Percentiles rank a stretch among this genome's conserved stretches.
These are phyloP conservation scores for Penicillium olsonii DNA, from an alignment of 2,329 filamentous ascomycete species.

Conservation along the genomic window DNA sequence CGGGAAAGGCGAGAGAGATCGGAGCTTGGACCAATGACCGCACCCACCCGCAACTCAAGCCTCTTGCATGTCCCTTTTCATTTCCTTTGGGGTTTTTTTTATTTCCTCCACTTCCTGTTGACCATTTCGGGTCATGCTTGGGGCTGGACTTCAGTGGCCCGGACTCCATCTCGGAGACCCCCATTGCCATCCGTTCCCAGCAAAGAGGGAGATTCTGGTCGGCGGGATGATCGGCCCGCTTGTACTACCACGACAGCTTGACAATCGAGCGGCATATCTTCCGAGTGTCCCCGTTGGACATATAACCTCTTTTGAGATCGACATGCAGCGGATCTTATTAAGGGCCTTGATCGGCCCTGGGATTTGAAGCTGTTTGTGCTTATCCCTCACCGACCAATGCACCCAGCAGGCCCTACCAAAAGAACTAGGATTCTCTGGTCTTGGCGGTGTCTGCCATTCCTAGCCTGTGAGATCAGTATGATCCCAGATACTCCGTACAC, in stretches of 20 bases:
- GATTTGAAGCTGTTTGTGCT: conserved; percentile 23
- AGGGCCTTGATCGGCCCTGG: conserved; percentile 10
- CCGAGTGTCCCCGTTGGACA: conserved; percentile 31
- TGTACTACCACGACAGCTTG: conserved; percentile 29
- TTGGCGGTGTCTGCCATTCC: conserved; percentile 5
- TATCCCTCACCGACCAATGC: conserved; percentile 16
- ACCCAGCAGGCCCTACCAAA: conserved; percentile 18
- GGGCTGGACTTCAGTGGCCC: too few species aligned
- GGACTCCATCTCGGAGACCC: too few species aligned
- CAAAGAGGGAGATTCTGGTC: not conserved
- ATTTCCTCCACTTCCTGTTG: not conserved
- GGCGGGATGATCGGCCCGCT: conserved; percentile 28
- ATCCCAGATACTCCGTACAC: not conserved
- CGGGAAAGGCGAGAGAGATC: conserved; percentile 4
- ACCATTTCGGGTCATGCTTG: too few species aligned
- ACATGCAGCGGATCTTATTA: conserved; percentile 15
- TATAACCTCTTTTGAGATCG: conserved; percentile 14
- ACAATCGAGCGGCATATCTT: conserved; percentile 33
- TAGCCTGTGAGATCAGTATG: not conserved
- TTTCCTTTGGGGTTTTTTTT: too few species aligned
- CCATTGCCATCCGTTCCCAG: too few species aligned
- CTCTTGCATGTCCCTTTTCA: conserved; percentile 2
- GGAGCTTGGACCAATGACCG: conserved; percentile 23
- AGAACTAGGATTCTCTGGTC: conserved; percentile 4
- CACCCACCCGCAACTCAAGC: conserved; percentile 7